Conservation (phyloP, 2,329 filamentous ascomycete species). For the Metarhizium anisopliae region DNA sequence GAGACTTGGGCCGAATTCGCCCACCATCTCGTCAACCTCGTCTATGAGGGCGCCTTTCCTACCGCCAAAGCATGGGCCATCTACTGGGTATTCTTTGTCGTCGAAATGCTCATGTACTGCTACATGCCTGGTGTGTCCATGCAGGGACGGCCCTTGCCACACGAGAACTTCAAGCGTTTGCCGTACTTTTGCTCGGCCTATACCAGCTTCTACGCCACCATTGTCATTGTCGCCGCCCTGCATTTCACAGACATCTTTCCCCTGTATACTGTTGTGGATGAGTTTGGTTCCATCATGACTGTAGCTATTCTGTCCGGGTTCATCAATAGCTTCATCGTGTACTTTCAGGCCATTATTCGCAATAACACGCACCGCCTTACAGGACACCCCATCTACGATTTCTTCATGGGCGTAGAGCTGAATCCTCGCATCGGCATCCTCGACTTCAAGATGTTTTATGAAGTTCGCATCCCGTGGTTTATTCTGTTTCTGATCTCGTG, state of each 20-base stretch:
- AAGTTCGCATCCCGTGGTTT: slow-evolving; percentile 87
- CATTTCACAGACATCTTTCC: slow-evolving; percentile 79
- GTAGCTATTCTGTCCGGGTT: slow-evolving; percentile 89
- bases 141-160: slow-evolving; percentile 77
- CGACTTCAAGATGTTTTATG: slow-evolving; percentile 94
- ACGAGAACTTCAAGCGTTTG: slow-evolving; percentile 74
- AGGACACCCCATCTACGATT: slow-evolving; percentile 71
- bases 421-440: slow-evolving; percentile 75
- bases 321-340: slow-evolving; percentile 71
- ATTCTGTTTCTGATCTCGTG: slow-evolving; percentile 71
- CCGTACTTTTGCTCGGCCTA: slow-evolving; percentile 89
- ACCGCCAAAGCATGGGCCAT: slow-evolving; percentile 74
- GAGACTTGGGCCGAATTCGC: slow-evolving; percentile 65
- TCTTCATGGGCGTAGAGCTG: slow-evolving; percentile 84
- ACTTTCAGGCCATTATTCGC: slow-evolving; percentile 70
- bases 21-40: slow-evolving; percentile 57
- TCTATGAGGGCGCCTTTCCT: slow-evolving; percentile 78
- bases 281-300: slow-evolving; percentile 85
- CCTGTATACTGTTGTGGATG: slow-evolving; percentile 83
- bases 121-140: slow-evolving; percentile 75
- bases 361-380: slow-evolving; percentile 88
- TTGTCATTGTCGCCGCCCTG: slow-evolving; percentile 55
- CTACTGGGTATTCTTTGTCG: slow-evolving; percentile 86
- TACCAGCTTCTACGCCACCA: slow-evolving; percentile 77
- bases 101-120: slow-evolving; percentile 75